These are phyloP conservation scores for Coleophoma cylindrospora DNA, from an alignment of 2,329 filamentous ascomycete genomes.

Conservation along the genomic window DNA sequence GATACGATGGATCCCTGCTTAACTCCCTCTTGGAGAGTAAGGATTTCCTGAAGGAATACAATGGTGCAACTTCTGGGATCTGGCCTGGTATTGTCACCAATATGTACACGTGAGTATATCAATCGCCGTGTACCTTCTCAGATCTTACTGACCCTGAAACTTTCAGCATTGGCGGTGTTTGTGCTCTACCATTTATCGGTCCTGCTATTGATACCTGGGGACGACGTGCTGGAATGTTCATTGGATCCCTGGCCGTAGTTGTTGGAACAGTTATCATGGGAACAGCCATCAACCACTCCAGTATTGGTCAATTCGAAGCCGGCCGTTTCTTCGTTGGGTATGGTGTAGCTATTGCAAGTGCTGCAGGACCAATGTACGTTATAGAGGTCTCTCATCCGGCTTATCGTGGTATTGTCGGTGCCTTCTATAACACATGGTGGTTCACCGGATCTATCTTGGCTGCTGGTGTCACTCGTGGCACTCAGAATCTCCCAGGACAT, in stretches of 20 bases:
- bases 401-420: conserved; percentile 36
- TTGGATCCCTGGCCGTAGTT: conserved; percentile 37
- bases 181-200: conserved; percentile 40
- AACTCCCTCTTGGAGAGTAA: conserved; percentile 41
- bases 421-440: conserved; percentile 25
- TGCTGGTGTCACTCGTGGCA: conserved; percentile 48
- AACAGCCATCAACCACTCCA: conserved; percentile 25
- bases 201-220: conserved; percentile 42
- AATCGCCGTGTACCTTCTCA: no score
- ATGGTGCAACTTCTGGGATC: conserved; percentile 36
- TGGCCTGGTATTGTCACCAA: conserved; percentile 44
- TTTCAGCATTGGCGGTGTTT: conserved; percentile 43
- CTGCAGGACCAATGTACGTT: conserved; percentile 42
- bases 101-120: conserved; percentile 28
- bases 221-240: conserved; percentile 40
- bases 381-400: conserved; percentile 42
- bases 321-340: conserved; percentile 61
- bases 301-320: conserved; percentile 39
- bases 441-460: conserved; percentile 46
- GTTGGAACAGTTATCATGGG: conserved; percentile 41
- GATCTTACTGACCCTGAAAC: no score
- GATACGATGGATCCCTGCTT: conserved; percentile 46
- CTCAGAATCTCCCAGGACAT: conserved; percentile 31
- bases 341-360: conserved; percentile 40
- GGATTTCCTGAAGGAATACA: conserved; percentile 33